Base-by-base conservation (phyloP, 768 basidiomycete species). In the Leccinum sublutescens region DNA sequence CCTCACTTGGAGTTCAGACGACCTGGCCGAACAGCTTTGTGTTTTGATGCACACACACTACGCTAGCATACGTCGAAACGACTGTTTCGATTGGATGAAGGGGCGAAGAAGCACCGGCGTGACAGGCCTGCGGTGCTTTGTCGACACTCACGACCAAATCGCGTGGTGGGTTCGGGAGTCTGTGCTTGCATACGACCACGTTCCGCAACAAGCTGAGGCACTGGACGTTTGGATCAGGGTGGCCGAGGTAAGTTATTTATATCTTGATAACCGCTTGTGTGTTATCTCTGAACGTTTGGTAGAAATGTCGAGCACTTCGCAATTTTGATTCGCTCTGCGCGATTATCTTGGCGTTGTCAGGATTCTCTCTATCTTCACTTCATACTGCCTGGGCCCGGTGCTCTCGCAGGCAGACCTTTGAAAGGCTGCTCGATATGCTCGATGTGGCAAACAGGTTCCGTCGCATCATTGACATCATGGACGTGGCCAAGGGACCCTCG, bases 1-100 rank as follows among this genome's bases (percentile, higher is more conserved):
- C 17, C 68, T 84, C 12, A 82, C 84, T 63, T 77, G 89, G 59
- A 86, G 90, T 64, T 80, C 91, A 2, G 67, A 80, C 21, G 84
- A 88, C 56, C 67, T 96, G 34, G 93, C 93, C 0, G 85, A 93
- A 47, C 93, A 95, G 65, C 77, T 96, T 48, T 85, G 88, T n/a
- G 74, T 95, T 49, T 77, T 86, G 61, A 91, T 95, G 70, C 84
- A 80, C 56, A 74, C 79, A 38, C 77, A 87, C 6, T 96, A 94
- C 71, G 73, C 77, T 59, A 85, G 84, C 68, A 83, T 95, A 57
- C 82, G 82, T 9, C 80, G 85, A 7, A 83, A 83, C 45, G 92
- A 95, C 66, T 96, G 90, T 70, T 76, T 96, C 33, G 69, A 76
- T 36, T 91, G 91, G 71, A 72, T 79, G 5, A 81, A 79, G 58